phyloP scores from a whole-genome alignment of 805 yeast genomes.

The Debaryomyces castellii region DNA sequence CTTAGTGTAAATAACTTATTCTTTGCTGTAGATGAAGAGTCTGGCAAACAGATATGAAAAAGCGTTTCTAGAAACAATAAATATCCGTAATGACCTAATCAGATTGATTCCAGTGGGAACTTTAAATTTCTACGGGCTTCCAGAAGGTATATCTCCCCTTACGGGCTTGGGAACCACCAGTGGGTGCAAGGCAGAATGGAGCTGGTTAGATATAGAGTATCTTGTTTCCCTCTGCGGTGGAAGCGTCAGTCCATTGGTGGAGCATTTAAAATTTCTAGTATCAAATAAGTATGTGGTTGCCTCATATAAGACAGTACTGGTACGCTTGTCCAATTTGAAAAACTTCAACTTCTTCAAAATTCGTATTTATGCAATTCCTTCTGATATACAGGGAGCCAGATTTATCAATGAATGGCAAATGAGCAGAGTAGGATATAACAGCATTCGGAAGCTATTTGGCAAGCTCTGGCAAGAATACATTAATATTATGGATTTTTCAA shows the following conservation, averaged over 20 bases:
- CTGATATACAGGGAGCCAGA: constrained; percentile 38
- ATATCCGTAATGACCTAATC: constrained; percentile 39
- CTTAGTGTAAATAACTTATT: too few relatives aligned
- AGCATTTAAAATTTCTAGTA: constrained; percentile 44
- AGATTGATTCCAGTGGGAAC: constrained; percentile 50
- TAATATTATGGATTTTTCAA: constrained; percentile 12
- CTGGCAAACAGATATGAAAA: not conserved
- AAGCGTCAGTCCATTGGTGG: constrained; percentile 20
- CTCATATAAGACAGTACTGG: constrained; percentile 35
- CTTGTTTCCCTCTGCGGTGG: constrained; percentile 15
- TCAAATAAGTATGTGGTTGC: constrained; percentile 40
- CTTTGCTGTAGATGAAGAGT: not conserved
- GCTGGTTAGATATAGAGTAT: constrained; percentile 54
- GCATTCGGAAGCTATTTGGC: constrained; percentile 12
- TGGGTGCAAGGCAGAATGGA: constrained; percentile 43
- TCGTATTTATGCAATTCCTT: constrained; percentile 50
- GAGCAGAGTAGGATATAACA: constrained; percentile 29
- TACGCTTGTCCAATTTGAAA: not conserved
- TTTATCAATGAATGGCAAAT: constrained; percentile 35
- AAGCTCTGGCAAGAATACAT: constrained; percentile 3
- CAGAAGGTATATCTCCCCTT: constrained; percentile 33
- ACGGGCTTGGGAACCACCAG: constrained; percentile 32
- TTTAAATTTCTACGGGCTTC: constrained; percentile 42
- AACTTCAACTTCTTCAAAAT: constrained; percentile 21
- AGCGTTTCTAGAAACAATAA: constrained; percentile 9